These are phyloP conservation scores for Eucalyptus tenuipes DNA, from an alignment of 345 rosid species.

Conservation along the genomic window DNA sequence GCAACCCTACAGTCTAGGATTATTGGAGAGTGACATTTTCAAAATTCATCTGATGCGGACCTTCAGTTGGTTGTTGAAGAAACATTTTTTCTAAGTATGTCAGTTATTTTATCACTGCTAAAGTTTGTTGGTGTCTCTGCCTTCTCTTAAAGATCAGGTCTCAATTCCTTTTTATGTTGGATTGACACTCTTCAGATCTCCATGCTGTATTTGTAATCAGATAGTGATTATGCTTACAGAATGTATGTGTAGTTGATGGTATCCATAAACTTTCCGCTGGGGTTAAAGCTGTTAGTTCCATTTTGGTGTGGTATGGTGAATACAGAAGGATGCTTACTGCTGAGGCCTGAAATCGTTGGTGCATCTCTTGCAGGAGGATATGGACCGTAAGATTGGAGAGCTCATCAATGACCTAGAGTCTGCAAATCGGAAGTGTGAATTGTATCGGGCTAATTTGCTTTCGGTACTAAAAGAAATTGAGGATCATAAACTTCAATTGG, in stretches of 20 bases:
- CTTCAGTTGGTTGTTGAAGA: neutral
- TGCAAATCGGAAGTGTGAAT: constrained; percentile 33
- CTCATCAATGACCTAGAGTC: constrained; percentile 15
- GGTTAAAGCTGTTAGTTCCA: neutral
- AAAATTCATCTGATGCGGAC: neutral
- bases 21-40: neutral
- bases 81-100: neutral
- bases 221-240: neutral
- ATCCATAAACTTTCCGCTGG: neutral
- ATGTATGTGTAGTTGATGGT: neutral
- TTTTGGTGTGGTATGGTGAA: neutral
- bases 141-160: neutral
- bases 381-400: constrained; percentile 26
- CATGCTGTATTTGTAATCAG: neutral
- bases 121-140: neutral
- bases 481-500: constrained; percentile 39
- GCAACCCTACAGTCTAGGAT: neutral
- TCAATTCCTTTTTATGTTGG: neutral
- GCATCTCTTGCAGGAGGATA: constrained; percentile 19
- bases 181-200: neutral
- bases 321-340: neutral
- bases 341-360: neutral
- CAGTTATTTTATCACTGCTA: neutral
- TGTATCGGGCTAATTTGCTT: constrained; percentile 31
- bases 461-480: constrained; percentile 38